These are phyloP conservation scores for Crucihimalaya himalaica DNA, from an alignment of 345 rosid genomes.

Conservation along the genomic window DNA sequence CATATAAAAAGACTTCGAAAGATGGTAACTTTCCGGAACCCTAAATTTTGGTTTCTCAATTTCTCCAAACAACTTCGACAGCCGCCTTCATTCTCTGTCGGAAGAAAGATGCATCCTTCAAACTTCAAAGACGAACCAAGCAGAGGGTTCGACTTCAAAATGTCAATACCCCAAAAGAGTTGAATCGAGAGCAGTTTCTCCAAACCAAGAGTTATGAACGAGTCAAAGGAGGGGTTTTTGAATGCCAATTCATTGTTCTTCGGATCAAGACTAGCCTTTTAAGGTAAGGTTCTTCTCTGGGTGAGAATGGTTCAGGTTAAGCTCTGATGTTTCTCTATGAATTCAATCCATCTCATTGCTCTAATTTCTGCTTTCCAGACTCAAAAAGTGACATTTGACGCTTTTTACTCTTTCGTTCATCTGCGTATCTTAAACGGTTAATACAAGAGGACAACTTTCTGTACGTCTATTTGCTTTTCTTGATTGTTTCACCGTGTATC, in stretches of 20 bases:
- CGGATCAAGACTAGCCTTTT: neutral
- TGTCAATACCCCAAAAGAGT: neutral
- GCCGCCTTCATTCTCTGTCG: conserved; percentile 25
- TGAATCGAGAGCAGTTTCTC: neutral
- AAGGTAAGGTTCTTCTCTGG: neutral
- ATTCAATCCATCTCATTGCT: neutral
- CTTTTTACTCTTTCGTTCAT: neutral
- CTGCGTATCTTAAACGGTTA: neutral
- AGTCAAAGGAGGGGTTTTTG: neutral
- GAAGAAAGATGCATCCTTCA: conserved; percentile 1
- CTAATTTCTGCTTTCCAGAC: neutral
- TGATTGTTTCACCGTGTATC: conserved; percentile 34
- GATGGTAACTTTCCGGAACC: conserved; percentile 4
- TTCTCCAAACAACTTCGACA: neutral
- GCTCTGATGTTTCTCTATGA: conserved; percentile 13
- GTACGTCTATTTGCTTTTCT: neutral
- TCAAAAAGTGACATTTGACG: neutral
- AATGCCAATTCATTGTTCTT: neutral
- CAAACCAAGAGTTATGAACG: neutral
- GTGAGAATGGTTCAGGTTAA: neutral
- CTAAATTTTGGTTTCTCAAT: conserved; percentile 5
- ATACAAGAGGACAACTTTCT: neutral
- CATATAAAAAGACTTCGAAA: neutral
- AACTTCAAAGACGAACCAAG: neutral
- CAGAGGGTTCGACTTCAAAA: neutral